These are phyloP conservation scores for Spencermartinsiella europaea DNA, from an alignment of 805 yeast species.

Conservation along the genomic window DNA sequence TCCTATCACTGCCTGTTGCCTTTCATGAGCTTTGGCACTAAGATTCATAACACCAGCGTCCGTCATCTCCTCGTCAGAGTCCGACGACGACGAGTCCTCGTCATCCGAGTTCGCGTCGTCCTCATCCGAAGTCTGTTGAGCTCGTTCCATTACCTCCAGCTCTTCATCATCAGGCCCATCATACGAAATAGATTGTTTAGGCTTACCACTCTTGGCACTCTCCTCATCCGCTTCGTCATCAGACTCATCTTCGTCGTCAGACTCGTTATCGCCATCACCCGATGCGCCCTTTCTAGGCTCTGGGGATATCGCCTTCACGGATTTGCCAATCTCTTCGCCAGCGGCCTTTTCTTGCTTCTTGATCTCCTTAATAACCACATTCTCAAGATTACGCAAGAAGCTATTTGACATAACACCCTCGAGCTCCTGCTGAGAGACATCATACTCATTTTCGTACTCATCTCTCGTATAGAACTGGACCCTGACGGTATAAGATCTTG, in stretches of 20 bases:
- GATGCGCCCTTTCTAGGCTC: slow-evolving; percentile 27
- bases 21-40: slow-evolving; percentile 65
- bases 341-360: slow-evolving; percentile 64
- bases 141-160: slow-evolving; percentile 79
- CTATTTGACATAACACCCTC: slow-evolving; percentile 59
- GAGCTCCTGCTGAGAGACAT: slow-evolving; percentile 72
- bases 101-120: slow-evolving; percentile 29
- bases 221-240: slow-evolving; percentile 53
- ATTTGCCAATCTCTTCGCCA: slow-evolving; percentile 33
- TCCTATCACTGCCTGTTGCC: slow-evolving; percentile 77
- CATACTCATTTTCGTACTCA: slow-evolving; percentile 86
- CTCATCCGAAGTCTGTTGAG: slow-evolving; percentile 40
- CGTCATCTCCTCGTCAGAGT: slow-evolving; percentile 39
- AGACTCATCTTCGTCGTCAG: slow-evolving; percentile 52
- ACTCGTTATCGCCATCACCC: slow-evolving; percentile 33
- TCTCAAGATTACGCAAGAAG: slow-evolving; percentile 69
- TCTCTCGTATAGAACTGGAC: slow-evolving; percentile 67
- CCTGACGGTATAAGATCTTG: slow-evolving; percentile 70
- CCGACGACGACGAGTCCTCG: slow-evolving; percentile 40
- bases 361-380: slow-evolving; percentile 70
- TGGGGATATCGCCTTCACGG: slow-evolving; percentile 56
- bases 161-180: slow-evolving; percentile 97
- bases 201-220: slow-evolving; percentile 32
- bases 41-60: slow-evolving; percentile 24
- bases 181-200: slow-evolving; percentile 84